Conservation (phyloP, 1,284 basidiomycete species). For the Entoloma clypeatum region DNA sequence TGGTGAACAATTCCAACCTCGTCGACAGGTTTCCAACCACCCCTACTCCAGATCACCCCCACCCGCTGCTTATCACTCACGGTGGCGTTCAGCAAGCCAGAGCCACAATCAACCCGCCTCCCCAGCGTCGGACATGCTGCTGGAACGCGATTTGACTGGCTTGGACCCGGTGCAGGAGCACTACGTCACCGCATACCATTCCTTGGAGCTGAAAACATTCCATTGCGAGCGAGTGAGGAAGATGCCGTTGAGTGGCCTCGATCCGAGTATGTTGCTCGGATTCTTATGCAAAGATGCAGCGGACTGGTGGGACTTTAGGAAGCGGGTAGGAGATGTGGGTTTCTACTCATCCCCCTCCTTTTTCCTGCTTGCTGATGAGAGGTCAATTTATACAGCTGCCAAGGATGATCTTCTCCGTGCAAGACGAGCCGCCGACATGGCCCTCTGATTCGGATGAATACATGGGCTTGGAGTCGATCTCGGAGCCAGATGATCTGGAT, state of each 20-base stretch:
- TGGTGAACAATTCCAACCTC: constrained; percentile 20
- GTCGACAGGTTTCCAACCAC: constrained; percentile 16
- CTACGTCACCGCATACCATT: constrained; percentile 39
- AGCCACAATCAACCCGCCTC: constrained; percentile 22
- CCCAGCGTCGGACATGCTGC: constrained; percentile 25
- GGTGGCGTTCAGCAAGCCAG: constrained; percentile 23
- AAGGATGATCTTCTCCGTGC: constrained; percentile 76
- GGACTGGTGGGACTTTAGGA: constrained; percentile 83
- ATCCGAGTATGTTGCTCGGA: constrained; percentile 96
- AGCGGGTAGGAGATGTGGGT: constrained; percentile 67
- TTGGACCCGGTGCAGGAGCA: constrained; percentile 35
- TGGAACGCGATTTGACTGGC: constrained; percentile 28
- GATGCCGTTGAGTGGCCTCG: constrained; percentile 85
- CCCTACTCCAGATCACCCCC: constrained; percentile 26
- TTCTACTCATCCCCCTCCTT: constrained; percentile 12
- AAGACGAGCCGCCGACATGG: constrained; percentile 85
- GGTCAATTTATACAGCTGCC: constrained; percentile 51
- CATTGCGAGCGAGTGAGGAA: constrained; percentile 93
- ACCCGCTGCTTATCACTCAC: constrained; percentile 24
- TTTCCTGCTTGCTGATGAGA: constrained; percentile 12
- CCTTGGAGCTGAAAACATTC: constrained; percentile 80
- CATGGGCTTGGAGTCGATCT: constrained; percentile 77
- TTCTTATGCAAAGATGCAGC: constrained; percentile 81
- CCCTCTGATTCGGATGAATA: constrained; percentile 68
- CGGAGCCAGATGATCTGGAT: constrained; percentile 68